Conservation (phyloP, 73 alveolate species). For the Blepharisma japonicum region DNA sequence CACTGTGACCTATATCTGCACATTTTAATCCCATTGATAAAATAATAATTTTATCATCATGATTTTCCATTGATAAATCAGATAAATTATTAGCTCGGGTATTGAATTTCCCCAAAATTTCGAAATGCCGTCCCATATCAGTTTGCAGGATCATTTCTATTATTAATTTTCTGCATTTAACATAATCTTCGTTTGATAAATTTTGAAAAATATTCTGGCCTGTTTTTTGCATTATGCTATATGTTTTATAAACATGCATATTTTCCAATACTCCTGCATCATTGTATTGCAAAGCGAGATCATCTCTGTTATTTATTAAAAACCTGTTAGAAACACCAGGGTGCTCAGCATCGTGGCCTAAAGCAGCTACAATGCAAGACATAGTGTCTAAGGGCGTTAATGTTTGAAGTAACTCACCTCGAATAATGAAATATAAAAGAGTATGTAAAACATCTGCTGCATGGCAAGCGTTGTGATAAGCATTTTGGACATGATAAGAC, state of each 20-base stretch:
- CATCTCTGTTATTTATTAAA: slow-evolving; percentile 29
- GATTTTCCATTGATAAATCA: not conserved
- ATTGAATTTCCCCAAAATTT: not conserved
- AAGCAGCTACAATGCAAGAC: slow-evolving; percentile 28
- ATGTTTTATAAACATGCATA: slow-evolving; percentile 41
- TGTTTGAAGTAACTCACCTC: not conserved
- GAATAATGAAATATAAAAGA: not conserved
- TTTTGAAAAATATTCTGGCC: not conserved
- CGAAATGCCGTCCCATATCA: slow-evolving; percentile 15
- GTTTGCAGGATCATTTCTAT: slow-evolving; percentile 17
- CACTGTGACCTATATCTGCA: slow-evolving; percentile 29
- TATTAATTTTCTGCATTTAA: not conserved
- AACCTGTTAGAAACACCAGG: slow-evolving; percentile 28
- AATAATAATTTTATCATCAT: not conserved
- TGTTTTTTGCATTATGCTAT: not conserved
- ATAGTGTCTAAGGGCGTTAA: not conserved
- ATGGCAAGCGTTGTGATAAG: slow-evolving; percentile 19
- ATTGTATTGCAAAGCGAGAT: slow-evolving; percentile 32
- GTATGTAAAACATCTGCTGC: slow-evolving; percentile 21
- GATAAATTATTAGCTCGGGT: not conserved
- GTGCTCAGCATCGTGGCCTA: slow-evolving; percentile 34
- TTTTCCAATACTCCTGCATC: slow-evolving; percentile 41
- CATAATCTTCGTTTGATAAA: not conserved
- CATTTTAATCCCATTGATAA: slow-evolving; percentile 21
- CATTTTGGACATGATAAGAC: not conserved